Base-by-base conservation (phyloP, 257 asterid species). In the Capsicum chinense region DNA sequence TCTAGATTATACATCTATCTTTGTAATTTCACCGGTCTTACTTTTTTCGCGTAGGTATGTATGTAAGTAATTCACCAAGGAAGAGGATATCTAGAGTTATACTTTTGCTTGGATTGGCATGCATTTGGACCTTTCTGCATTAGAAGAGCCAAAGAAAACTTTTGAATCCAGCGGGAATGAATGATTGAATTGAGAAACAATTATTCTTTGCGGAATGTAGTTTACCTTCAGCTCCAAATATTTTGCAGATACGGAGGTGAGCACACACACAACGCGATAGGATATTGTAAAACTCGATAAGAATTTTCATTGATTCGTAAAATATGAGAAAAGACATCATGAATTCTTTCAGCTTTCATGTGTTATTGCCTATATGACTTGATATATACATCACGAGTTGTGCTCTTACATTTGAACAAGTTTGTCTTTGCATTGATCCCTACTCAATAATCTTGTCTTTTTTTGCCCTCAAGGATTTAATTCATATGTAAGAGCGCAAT, bases 51-150 rank as follows among this genome's bases (percentile, higher is more conserved):
- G 71, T 19, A 39, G 8, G 62, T 60, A 16, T 44, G 50, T 19
- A 56, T 80, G 88, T 89, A 89, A 90, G 89, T 47, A 60, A 85
- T 71, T 87, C 94, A 15, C 74, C 88, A 17, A 56, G 26, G 9
- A 79, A 39, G 83, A 88, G 39, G 83, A 79, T 81, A 64, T 80
- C 83, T 48, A 83, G 35, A 58, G 63, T 56, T 9, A 9, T 70
- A 67, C 5, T 82, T 62, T 79, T 87, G 83, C 88, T 89, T n/a
- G 91, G 89, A 63, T 52, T 80, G 21, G 83, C 80, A 3, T 79
- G 37, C 68, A 68, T 82, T 84, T 79, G 84, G 85, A 85, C 39
- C 81, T 56, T 85, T 62, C 54, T 84, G 37, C 81, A 79, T 16
- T 59, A 76, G 81, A 26, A 74, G 39, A 35, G 58, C 19, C 50